Base-by-base conservation (phyloP, 345 rosid genomes). In the Populus simonii region DNA sequence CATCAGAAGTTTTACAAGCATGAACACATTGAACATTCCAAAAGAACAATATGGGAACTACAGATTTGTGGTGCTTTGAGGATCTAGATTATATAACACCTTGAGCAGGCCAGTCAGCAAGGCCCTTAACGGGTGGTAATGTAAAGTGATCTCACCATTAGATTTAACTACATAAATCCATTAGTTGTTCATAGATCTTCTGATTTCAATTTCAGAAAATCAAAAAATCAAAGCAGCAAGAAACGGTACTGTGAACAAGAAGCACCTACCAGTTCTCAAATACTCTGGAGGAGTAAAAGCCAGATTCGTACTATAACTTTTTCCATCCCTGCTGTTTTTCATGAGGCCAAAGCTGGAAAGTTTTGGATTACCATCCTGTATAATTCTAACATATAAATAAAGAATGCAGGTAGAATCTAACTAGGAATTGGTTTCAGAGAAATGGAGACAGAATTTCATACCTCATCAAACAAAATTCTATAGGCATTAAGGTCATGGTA, bases 211-310 rank as follows among this genome's bases (percentile, higher is more conserved):
- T 41, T 33, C n/a, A 53, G 7, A 5, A 29, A 53, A 33, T 51
- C 35, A 66, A 0, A 61, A 74, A 12, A 45, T 25, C 33, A 65
- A 15, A 20, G 53, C 27, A 8, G 62, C 27, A 59, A 29, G 20
- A 75, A 7, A 35, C 63, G 10, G 6, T 18, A n/a, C 8, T 62
- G 29, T 13, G 23, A 47, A 18, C 27, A 31, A 18, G 29, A 49
- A 73, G 55, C 49, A 38, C 83, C 25, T 72, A 93, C 99, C 99
- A 75, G 99, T 93, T 82, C 94, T 89, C 87, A 96, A 78, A 84
- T 93, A 96, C 86, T 96, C 99, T 0, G 97, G 99, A 76, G 99
- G 99, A 77, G 99, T 93, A 81, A 96, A 93, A 36, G 96, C 99
- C 41, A 93, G 79, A 80, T 96, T 96, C 36, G 99, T 95, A 68